A percentile compares a stretch with the other conserved stretches of the same genome.
phyloP scores from a whole-genome alignment of 1,284 basidiomycete genomes.

The Ustilago curta region DNA sequence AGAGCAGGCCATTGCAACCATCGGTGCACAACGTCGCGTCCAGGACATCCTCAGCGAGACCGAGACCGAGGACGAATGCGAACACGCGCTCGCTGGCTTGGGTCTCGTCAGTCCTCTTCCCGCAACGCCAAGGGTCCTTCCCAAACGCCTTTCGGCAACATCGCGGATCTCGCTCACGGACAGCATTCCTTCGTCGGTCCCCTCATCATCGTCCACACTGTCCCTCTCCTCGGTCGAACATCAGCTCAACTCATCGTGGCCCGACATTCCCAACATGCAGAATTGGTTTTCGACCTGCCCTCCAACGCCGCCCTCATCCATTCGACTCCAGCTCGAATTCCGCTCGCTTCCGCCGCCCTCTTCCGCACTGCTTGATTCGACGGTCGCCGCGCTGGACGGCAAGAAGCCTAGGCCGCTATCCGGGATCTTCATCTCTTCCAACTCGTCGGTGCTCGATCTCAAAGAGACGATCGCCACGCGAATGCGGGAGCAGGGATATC shows the following conservation, averaged over 20 bases:
- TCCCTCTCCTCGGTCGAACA: constrained; percentile 24
- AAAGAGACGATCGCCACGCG: constrained; percentile 30
- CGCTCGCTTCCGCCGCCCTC: constrained; percentile 22
- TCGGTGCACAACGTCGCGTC: not conserved
- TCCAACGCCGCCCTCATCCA: constrained; percentile 38
- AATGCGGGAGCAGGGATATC: constrained; percentile 32
- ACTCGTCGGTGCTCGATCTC: constrained; percentile 42
- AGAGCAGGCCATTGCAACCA: not conserved
- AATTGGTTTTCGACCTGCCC: constrained; percentile 41
- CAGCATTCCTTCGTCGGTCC: constrained; percentile 12
- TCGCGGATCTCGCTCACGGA: constrained; percentile 25
- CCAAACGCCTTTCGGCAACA: constrained; percentile 24
- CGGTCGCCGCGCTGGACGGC: not conserved
- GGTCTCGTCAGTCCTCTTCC: constrained; percentile 23
- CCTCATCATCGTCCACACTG: constrained; percentile 18
- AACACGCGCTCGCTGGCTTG: constrained; percentile 16
- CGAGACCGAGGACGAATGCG: constrained; percentile 5
- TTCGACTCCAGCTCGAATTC: constrained; percentile 39
- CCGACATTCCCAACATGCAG: constrained; percentile 8
- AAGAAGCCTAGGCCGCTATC: constrained; percentile 12
- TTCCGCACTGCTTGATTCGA: constrained; percentile 1
- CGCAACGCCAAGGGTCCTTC: constrained; percentile 13
- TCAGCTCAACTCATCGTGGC: constrained; percentile 18
- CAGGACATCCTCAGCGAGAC: constrained; percentile 15
- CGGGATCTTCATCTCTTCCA: constrained; percentile 40